Evolutionary conservation across 2,329 filamentous ascomycete genomes (phyloP), one percentile per base, ranked within the genome.

Genomic region (Chalara sp.): DNA sequence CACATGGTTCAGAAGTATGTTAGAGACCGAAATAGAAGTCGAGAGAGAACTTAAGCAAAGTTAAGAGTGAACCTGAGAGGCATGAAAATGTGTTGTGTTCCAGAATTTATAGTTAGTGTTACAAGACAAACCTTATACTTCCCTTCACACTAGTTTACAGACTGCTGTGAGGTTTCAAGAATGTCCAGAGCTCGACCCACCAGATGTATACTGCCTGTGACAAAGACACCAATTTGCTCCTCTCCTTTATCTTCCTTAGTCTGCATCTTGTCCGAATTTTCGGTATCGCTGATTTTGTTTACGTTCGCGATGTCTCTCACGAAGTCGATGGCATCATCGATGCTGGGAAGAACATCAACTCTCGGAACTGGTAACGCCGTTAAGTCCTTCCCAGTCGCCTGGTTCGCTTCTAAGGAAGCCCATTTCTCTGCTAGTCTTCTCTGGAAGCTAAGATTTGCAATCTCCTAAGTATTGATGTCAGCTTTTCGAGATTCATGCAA

Each of bases 121-220:
- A 21, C 21, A 21, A 21, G 21, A 2, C 2, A 21, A 3, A 21
- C 21, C 21, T 21, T 21, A 21, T 21, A 21, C 21, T 21, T 21
- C 21, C 21, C 3, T 21, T 21, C 21, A 21, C 21, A 21, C 21
- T 21, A 21, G 21, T 21, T 21, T 21, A 21, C 21, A 21, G 21
- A 21, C 21, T 21, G 21, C 21, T 21, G 21, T 8, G 35, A 37
- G 8, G 8, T 8, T 1, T 87, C 88, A 51, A 95, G 68, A 1
- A 85, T 81, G 63, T 87, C 84, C 47, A 96, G 71, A 43, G 89
- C 75, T 11, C 87, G 86, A 5, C 81, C 81, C 1, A 84, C 77
- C 1, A 85, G 70, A 63, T 84, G 80, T 55, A 85, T 66, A 62
- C 81, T 84, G 2, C 82, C 81, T 4, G 81, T 84, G 46, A 84